phyloP scores from a whole-genome alignment of 108 stramenopile genomes.

The Fragilariopsis cylindrus region DNA sequence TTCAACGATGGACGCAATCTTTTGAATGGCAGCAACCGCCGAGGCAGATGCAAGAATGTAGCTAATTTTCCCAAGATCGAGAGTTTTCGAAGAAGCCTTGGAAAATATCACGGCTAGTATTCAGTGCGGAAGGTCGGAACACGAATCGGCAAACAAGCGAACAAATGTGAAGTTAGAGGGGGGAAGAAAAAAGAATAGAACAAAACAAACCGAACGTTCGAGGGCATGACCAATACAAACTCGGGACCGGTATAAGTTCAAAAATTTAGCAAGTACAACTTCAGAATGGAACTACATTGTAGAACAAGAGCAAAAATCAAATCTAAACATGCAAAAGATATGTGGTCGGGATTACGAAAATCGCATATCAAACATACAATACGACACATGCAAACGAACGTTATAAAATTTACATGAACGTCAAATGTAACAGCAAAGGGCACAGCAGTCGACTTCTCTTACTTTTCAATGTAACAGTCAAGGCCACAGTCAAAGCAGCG shows the following conservation, averaged over 20 bases:
- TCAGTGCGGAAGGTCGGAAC: background rate
- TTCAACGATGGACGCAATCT: constrained; percentile 8
- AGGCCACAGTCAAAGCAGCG: constrained; percentile 18
- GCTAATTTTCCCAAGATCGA: constrained; percentile 23
- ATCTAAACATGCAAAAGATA: background rate
- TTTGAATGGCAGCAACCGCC: background rate
- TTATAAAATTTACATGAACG: background rate
- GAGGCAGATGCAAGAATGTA: constrained; percentile 25
- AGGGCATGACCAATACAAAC: no score
- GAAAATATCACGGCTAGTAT: constrained; percentile 23
- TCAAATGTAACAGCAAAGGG: background rate
- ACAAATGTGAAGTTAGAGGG: background rate
- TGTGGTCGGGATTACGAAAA: background rate
- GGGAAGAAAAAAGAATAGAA: no score
- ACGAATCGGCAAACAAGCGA: background rate
- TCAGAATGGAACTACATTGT: background rate
- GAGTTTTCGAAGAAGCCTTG: constrained; percentile 24
- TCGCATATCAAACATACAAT: background rate
- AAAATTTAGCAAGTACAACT: background rate
- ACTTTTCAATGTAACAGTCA: constrained; percentile 27
- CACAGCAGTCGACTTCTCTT: background rate
- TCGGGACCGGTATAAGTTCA: no score
- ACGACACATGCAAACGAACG: background rate
- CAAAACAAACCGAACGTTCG: no score
- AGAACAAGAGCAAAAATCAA: no score